phyloP scores from a whole-genome alignment of 2,329 filamentous ascomycete genomes.

The Emmonsiellopsis sp. region DNA sequence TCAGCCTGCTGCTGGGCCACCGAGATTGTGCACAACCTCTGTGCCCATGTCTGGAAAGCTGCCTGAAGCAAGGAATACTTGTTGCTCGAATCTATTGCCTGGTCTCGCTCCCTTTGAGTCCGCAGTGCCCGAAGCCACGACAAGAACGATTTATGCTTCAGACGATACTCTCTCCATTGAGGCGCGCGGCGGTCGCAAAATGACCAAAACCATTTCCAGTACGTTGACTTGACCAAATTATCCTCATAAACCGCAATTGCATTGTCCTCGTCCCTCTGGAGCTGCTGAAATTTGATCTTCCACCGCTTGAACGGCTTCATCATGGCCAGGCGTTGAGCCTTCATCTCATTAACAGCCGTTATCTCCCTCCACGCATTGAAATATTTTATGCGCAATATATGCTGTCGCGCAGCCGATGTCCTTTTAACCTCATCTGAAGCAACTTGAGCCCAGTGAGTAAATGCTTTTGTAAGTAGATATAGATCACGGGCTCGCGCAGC shows the following conservation, averaged over 20 bases:
- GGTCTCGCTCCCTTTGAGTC: constrained; percentile 29
- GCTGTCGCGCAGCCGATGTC: constrained; percentile 58
- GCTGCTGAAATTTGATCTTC: constrained; percentile 32
- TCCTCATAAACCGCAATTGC: constrained; percentile 22
- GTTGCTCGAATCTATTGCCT: constrained; percentile 27
- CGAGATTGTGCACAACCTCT: constrained; percentile 20
- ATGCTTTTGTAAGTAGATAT: constrained; percentile 54
- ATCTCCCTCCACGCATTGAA: constrained; percentile 62
- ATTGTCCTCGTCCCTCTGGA: constrained; percentile 25
- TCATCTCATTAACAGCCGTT: constrained; percentile 50
- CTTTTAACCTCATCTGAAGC: constrained; percentile 56
- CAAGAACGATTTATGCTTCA: constrained; percentile 32
- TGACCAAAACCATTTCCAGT: constrained; percentile 37
- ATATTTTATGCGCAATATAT: constrained; percentile 59
- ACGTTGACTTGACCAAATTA: constrained; percentile 23
- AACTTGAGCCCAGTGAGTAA: constrained; percentile 59
- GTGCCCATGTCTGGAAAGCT: constrained; percentile 26
- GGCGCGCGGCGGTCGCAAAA: constrained; percentile 36
- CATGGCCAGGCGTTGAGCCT: constrained; percentile 42
- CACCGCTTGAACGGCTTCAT: constrained; percentile 48
- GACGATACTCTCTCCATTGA: constrained; percentile 31
- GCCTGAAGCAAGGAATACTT: constrained; percentile 19
- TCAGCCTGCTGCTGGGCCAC: constrained; percentile 22
- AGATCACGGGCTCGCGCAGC: constrained; percentile 56
- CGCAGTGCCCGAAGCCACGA: constrained; percentile 32